phyloP scores from a whole-genome alignment of 176 grass and related monocot species.

The barley (Hordeum vulgare) region MorexV3_pseudomolecules_assembly NC_058524.1:14112984-14113483 shows the following conservation, averaged over 20 bases:
- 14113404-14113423: neutral
- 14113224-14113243: neutral
- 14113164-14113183: slow-evolving; percentile 45
- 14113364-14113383: neutral
- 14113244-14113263: slow-evolving; percentile 35
- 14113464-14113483: neutral
- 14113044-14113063: too few species aligned
- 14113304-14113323: slow-evolving; percentile 42
- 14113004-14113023: too few species aligned
- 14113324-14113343: slow-evolving; percentile 57
- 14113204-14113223: neutral
- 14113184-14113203: slow-evolving; percentile 14
- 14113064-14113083: too few species aligned
- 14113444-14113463: too few species aligned
- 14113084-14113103: too few species aligned
- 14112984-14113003: too few species aligned
- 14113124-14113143: too few species aligned
- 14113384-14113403: neutral
- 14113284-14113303: slow-evolving; percentile 57
- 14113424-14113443: neutral
- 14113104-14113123: too few species aligned
- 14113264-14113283: slow-evolving; percentile 10
- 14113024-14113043: too few species aligned
- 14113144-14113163: too few species aligned
- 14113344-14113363: slow-evolving; percentile 30